phyloP scores from a whole-genome alignment of 345 rosid species.

The Boechera retrofracta region DNA sequence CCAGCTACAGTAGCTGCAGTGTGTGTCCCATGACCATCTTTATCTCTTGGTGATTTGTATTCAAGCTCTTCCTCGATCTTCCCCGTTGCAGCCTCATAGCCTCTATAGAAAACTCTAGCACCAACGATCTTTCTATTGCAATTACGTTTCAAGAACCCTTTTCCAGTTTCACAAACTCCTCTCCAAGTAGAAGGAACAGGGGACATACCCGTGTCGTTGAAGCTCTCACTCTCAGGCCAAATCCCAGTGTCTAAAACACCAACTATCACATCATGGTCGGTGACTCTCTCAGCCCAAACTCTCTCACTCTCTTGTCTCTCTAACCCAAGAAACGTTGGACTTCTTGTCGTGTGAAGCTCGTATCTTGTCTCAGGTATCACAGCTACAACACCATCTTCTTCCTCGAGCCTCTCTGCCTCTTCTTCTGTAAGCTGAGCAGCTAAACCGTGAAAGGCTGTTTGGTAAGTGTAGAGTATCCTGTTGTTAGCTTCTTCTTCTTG shows the following conservation, averaged over 20 bases:
- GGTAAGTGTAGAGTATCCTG: constrained; percentile 73
- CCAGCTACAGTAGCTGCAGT: constrained; percentile 85
- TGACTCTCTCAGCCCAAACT: constrained; percentile 54
- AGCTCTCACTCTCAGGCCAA: constrained; percentile 81
- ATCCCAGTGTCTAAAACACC: constrained; percentile 83
- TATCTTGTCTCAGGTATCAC: constrained; percentile 64
- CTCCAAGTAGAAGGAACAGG: constrained; percentile 70
- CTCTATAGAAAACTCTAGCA: constrained; percentile 63
- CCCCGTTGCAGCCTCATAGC: constrained; percentile 69
- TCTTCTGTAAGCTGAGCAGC: constrained; percentile 62
- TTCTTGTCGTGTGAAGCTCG: constrained; percentile 75
- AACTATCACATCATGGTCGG: constrained; percentile 72
- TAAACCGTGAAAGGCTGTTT: constrained; percentile 66
- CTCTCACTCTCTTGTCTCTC: constrained; percentile 53
- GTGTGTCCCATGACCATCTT: constrained; percentile 85
- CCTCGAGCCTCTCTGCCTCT: constrained; percentile 62
- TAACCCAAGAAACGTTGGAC: constrained; percentile 77
- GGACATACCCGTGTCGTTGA: constrained; percentile 63
- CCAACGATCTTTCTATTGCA: constrained; percentile 82
- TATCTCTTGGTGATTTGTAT: constrained; percentile 74
- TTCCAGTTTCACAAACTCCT: constrained; percentile 71
- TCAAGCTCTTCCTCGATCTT: constrained; percentile 63
- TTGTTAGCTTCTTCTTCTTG: constrained; percentile 47
- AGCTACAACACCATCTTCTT: constrained; percentile 60
- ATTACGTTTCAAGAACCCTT: constrained; percentile 52